phyloP scores from a whole-genome alignment of 805 yeast species.

The Hanseniaspora thailandica region DNA sequence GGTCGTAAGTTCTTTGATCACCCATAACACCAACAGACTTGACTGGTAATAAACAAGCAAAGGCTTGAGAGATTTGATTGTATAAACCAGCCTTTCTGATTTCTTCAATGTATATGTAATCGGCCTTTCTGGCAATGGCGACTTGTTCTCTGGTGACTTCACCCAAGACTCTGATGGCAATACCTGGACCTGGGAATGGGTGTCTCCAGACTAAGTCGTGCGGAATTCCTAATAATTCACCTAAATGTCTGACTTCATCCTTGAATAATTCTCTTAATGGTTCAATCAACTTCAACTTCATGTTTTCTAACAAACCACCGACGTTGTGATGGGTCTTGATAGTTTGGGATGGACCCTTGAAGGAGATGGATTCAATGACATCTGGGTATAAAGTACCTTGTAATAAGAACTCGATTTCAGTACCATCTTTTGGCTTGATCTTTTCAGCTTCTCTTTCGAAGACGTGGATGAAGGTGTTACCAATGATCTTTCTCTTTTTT shows the following conservation, averaged over 20 bases:
- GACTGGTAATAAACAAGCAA: slow-evolving; percentile 92
- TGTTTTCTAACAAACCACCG: slow-evolving; percentile 93
- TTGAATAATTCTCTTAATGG: slow-evolving; percentile 97
- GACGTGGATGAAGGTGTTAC: slow-evolving; percentile 93
- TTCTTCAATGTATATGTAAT: slow-evolving; percentile 89
- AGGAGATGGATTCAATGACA: slow-evolving; percentile 94
- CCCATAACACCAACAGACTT: slow-evolving; percentile 99
- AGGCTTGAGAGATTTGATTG: slow-evolving; percentile 89
- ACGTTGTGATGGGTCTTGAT: slow-evolving; percentile 99
- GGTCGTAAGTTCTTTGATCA: slow-evolving; percentile 98
- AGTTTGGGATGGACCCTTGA: slow-evolving; percentile 99
- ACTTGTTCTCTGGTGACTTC: slow-evolving; percentile 91
- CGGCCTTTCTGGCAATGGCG: slow-evolving; percentile 95
- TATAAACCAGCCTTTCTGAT: slow-evolving; percentile 87
- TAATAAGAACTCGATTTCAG: slow-evolving; percentile 80
- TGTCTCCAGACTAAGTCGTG: slow-evolving; percentile 98
- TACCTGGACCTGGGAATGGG: slow-evolving; percentile 99
- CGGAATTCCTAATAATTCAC: slow-evolving; percentile 88
- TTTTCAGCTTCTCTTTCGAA: slow-evolving; percentile 92
- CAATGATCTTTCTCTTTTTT: slow-evolving; percentile 96
- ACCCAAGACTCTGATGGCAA: slow-evolving; percentile 94
- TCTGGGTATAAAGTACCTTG: slow-evolving; percentile 98
- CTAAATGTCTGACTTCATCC: slow-evolving; percentile 95
- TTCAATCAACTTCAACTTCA: slow-evolving; percentile 96
- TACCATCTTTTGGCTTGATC: slow-evolving; percentile 79